Conservation (phyloP, 208 protist species). For the Leptomonas pyrrhocoris region DNA sequence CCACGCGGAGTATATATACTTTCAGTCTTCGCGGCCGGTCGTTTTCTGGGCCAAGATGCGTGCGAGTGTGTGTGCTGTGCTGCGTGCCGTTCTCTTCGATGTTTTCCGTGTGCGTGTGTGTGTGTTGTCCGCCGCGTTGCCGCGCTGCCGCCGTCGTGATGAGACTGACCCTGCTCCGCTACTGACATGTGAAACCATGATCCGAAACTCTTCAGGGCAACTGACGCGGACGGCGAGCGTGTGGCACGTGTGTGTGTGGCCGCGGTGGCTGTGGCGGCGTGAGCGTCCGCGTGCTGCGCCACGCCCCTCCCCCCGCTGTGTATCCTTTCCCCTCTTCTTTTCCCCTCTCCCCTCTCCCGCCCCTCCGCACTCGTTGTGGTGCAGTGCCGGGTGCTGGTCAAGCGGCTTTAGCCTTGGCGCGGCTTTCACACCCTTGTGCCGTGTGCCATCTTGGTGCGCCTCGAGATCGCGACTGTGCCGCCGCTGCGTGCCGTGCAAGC, state of each 20-base stretch:
- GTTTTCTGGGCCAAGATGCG: slow-evolving; percentile 24
- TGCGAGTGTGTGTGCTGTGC: not conserved
- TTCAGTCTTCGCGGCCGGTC: slow-evolving; percentile 22
- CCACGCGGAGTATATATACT: slow-evolving; percentile 14
- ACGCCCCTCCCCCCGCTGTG: too few relatives aligned
- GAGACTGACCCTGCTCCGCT: slow-evolving; percentile 36
- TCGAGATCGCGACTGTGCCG: slow-evolving; percentile 14
- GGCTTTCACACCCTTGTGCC: slow-evolving; percentile 36
- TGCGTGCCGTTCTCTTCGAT: too few relatives aligned
- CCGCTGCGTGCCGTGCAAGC: not conserved
- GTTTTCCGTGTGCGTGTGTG: not conserved
- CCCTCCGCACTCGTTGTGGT: not conserved
- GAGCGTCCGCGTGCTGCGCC: too few relatives aligned
- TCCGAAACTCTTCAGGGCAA: slow-evolving; percentile 37
- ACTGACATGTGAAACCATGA: slow-evolving; percentile 38
- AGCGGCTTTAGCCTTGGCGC: slow-evolving; percentile 41
- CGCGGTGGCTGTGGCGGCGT: too few relatives aligned
- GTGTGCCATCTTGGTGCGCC: slow-evolving; percentile 40
- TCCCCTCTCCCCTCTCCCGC: not conserved
- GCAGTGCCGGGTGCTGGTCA: not conserved
- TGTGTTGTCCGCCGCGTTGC: not conserved
- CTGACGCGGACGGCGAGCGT: slow-evolving; percentile 22
- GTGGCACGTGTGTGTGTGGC: not conserved
- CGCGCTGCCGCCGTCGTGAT: slow-evolving; percentile 26
- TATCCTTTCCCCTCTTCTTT: not conserved